A percentile compares a stretch with the other conserved stretches of the same genome.
Conservation (phyloP, 2,329 filamentous ascomycete genomes). For the Cladophialophora exuberans region DNA sequence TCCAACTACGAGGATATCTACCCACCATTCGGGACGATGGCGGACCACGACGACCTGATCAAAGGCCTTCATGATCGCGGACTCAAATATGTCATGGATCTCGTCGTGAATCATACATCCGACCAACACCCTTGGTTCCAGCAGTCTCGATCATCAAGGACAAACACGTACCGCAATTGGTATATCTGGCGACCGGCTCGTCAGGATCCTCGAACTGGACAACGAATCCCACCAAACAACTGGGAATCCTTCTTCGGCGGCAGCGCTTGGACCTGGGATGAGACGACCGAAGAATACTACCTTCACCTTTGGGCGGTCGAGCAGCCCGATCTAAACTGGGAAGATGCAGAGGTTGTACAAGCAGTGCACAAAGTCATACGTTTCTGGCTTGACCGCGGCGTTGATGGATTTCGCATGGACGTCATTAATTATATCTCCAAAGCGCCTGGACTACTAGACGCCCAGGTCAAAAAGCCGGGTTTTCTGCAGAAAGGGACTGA, state of each 20-base stretch:
- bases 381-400: constrained; percentile 77
- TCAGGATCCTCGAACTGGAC: constrained; percentile 57
- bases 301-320: constrained; percentile 74
- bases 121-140: constrained; percentile 64
- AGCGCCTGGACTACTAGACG: constrained; percentile 56
- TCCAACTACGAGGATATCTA: constrained; percentile 49
- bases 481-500: constrained; percentile 54
- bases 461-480: constrained; percentile 43
- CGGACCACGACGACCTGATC: constrained; percentile 51
- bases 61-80: constrained; percentile 45
- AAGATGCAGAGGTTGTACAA: constrained; percentile 66
- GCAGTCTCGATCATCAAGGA: constrained; percentile 63
- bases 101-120: constrained; percentile 51
- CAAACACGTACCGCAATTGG: constrained; percentile 70
- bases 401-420: constrained; percentile 73
- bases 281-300: constrained; percentile 72
- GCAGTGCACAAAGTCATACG: constrained; percentile 74
- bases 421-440: constrained; percentile 76
- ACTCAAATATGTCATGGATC: constrained; percentile 55
- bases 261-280: constrained; percentile 63
- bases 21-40: constrained; percentile 51
- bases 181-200: constrained; percentile 62
- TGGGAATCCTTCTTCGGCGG: constrained; percentile 56
- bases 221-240: constrained; percentile 73
- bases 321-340: constrained; percentile 87